Conservation (phyloP, 1,284 basidiomycete genomes). For the Polyporus tsugae region DNA sequence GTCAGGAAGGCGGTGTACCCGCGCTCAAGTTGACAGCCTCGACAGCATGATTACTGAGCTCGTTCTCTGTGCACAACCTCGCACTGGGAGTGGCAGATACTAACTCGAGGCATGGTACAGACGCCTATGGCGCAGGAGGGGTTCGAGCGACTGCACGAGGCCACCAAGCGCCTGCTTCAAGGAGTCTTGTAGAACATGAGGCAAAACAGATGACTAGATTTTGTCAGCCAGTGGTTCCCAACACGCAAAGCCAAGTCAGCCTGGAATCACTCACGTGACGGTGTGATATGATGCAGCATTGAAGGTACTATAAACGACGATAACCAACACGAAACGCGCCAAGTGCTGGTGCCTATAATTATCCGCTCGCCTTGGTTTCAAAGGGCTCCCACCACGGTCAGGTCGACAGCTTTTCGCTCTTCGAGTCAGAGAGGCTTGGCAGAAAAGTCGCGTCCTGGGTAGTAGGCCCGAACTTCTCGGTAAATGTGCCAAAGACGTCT, state of each 20-base stretch:
- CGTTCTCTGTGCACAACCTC: background rate
- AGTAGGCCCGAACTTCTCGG: background rate
- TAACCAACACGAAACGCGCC: background rate
- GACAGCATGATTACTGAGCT: background rate
- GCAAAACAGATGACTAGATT: background rate
- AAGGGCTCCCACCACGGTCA: background rate
- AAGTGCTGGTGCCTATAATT: background rate
- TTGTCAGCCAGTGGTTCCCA: background rate
- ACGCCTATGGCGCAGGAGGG: background rate
- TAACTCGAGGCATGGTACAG: background rate
- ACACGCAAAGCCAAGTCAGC: background rate
- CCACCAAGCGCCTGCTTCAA: background rate
- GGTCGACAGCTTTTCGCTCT: background rate
- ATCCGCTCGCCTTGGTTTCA: background rate
- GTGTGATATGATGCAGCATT: background rate
- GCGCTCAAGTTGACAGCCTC: background rate
- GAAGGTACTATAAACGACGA: background rate
- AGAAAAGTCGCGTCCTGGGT: background rate
- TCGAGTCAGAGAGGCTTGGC: background rate
- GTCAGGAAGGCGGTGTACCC: background rate
- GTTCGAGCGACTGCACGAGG: background rate
- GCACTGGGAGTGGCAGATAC: background rate
- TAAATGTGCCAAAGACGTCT: conserved; percentile 30
- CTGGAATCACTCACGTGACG: background rate
- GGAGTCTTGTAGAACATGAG: background rate